A percentile compares a stretch with the other conserved stretches of the same genome.
Evolutionary conservation across 192 early-diverging fungal genomes (phyloP).

Genomic region (Coemansia sp.): DNA sequence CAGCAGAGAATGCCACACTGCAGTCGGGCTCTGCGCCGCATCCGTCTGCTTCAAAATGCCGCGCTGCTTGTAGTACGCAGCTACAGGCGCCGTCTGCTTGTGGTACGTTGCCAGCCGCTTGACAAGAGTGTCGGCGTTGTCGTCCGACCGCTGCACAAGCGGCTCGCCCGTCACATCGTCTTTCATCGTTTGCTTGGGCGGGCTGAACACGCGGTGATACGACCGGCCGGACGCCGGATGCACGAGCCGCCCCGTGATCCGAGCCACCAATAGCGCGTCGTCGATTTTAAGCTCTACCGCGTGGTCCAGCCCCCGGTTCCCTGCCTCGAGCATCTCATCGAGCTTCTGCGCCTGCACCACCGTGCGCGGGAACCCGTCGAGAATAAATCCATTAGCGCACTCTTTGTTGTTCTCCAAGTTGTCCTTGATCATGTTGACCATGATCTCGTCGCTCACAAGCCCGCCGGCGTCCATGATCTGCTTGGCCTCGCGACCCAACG

Average conservation of each 20-base stretch:
- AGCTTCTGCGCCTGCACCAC: constrained; percentile 98
- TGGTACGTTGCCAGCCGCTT: constrained; percentile 90
- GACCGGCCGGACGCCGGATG: constrained; percentile 90
- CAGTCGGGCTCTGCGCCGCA: constrained; percentile 82
- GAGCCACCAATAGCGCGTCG: constrained; percentile 87
- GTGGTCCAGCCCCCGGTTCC: constrained; percentile 77
- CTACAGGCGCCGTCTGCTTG: constrained; percentile 78
- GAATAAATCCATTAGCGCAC: constrained; percentile 98
- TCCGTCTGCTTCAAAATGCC: constrained; percentile 92
- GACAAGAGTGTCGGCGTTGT: constrained; percentile 88
- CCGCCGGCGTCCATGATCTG: constrained; percentile 99
- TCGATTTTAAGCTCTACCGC: constrained; percentile 94
- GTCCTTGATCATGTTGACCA: constrained; percentile 95
- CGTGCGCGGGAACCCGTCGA: constrained; percentile 99
- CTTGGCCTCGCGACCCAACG: constrained; percentile 94
- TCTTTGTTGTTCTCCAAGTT: constrained; percentile 92
- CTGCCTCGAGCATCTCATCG: constrained; percentile 88
- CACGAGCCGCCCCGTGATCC: constrained; percentile 96
- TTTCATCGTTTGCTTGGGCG: constrained; percentile 84
- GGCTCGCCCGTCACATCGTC: constrained; percentile 99
- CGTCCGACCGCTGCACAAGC: constrained; percentile 94
- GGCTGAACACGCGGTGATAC: constrained; percentile 97
- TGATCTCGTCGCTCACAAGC: constrained; percentile 97
- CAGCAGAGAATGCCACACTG: constrained; percentile 85
- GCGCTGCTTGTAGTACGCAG: constrained; percentile 89